Evolutionary conservation across 1,139 yeast genomes (phyloP).

Genomic region (Scheffersomyces stambukii): DNA sequence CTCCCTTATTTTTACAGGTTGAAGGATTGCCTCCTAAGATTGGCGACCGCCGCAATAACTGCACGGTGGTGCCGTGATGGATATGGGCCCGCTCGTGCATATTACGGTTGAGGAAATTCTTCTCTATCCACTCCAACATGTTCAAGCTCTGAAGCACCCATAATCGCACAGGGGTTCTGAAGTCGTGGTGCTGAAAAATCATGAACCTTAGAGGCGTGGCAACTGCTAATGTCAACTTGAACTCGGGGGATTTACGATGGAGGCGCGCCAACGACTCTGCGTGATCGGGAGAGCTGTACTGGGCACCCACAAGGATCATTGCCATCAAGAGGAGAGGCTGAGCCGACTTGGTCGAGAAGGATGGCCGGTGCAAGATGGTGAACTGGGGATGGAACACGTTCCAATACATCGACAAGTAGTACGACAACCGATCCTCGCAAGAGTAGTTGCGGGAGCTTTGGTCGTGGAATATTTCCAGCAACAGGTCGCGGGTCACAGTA

Average conservation of each 20-base stretch:
- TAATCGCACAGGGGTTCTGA: slow-evolving; percentile 55
- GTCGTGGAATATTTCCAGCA: slow-evolving; percentile 19
- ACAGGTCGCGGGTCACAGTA: slow-evolving; percentile 5
- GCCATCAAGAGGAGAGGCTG: slow-evolving; percentile 53
- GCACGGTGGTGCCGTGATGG: slow-evolving; percentile 76
- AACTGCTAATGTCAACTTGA: slow-evolving; percentile 31
- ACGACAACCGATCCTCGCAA: slow-evolving; percentile 25
- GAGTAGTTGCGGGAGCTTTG: slow-evolving; percentile 6
- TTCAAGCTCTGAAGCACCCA: slow-evolving; percentile 68
- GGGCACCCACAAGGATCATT: slow-evolving; percentile 56
- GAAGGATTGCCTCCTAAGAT: slow-evolving; percentile 67
- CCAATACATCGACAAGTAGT: slow-evolving; percentile 46
- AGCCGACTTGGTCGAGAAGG: slow-evolving; percentile 50
- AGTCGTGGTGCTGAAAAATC: slow-evolving; percentile 56
- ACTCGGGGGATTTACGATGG: slow-evolving; percentile 20
- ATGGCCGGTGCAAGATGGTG: slow-evolving; percentile 59
- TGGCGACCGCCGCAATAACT: slow-evolving; percentile 67
- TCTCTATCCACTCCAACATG: slow-evolving; percentile 64
- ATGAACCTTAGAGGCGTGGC: slow-evolving; percentile 63
- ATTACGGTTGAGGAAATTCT: slow-evolving; percentile 52
- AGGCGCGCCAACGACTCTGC: slow-evolving; percentile 9
- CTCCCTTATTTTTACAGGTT: slow-evolving; percentile 15
- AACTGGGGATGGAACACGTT: slow-evolving; percentile 56
- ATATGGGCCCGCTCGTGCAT: slow-evolving; percentile 73
- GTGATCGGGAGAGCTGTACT: slow-evolving; percentile 18